Base-by-base conservation (phyloP, 2,329 filamentous ascomycete species). In the Xylaria polymorpha region DNA sequence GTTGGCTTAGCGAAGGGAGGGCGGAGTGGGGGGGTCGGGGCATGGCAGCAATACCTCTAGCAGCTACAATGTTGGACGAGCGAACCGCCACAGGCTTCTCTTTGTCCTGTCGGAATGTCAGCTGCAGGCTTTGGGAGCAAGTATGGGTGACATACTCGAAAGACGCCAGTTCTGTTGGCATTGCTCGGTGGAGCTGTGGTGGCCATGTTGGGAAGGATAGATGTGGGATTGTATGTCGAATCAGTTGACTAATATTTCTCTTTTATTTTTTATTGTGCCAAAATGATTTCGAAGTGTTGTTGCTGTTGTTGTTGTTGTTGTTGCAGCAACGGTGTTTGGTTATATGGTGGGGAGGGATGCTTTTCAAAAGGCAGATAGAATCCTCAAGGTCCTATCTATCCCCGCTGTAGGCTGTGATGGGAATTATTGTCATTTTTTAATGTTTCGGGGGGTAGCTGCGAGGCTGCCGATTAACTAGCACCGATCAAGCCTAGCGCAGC, bases 41-140 rank as follows among this genome's bases (percentile, higher is more conserved):
- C 2, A 60, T n/a, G 84, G 76, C 87, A 95, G 57, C 35, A 44
- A 63, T 72, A 73, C 94, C 94, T 93, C 95, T 90, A 77, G 96
- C 96, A 76, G 96, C 96, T 79, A 97, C 92, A 83, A 99, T 98
- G 84, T 99, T 99, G 79, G 93, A 93, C 73, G 93, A 94, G 76
- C 96, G 92, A 74, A 99, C 96, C 74, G 96, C 96, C 86, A 96
- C 91, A 75, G 96, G 96, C 93, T 99, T 99, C 86, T 98, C 96
- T 90, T 98, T 99, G 80, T 91, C 88, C 89, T 91, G 75, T 60
- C 63, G 44, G 4, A 25, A 29, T 55, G 69, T 77, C 62, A 77
- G 74, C 58, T 62, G 29, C 32, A 60, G 65, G 64, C 32, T 61
- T 56, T 10, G 44, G 22, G 15, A 12, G 29, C 7, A 32, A n/a